A percentile compares a stretch with the other conserved stretches of the same genome.
Conservation (phyloP, 192 early-diverging fungal species). For the Coemansia sp. region DNA sequence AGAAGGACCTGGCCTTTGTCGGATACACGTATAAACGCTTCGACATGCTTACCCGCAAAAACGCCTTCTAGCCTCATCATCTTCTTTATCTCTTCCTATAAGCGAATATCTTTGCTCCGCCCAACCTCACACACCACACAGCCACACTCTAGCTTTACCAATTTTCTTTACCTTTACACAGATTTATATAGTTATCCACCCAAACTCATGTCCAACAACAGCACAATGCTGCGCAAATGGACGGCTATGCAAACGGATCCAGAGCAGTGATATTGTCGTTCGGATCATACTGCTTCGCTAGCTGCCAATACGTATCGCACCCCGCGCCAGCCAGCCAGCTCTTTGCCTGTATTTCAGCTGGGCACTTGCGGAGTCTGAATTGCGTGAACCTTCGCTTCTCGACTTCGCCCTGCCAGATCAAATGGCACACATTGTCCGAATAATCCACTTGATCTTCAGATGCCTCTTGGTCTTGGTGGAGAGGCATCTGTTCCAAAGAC, state of each 20-base stretch:
- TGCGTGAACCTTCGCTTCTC: slow-evolving; percentile 73
- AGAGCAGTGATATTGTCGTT: slow-evolving; percentile 23
- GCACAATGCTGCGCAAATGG: no score
- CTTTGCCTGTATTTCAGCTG: slow-evolving; percentile 72
- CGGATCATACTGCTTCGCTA: slow-evolving; percentile 58
- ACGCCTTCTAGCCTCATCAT: slow-evolving; percentile 54
- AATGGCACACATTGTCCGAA: slow-evolving; percentile 74
- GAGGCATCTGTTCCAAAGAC: no score
- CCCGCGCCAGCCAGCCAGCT: slow-evolving; percentile 70
- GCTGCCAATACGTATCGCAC: slow-evolving; percentile 88
- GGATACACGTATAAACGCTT: slow-evolving; percentile 98
- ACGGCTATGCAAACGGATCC: slow-evolving; percentile 24
- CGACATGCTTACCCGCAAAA: slow-evolving; percentile 74
- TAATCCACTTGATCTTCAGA: slow-evolving; percentile 19
- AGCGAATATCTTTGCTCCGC: no score
- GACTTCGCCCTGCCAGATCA: slow-evolving; percentile 94
- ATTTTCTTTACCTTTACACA: background rate
- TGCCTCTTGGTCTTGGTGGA: slow-evolving; percentile 27
- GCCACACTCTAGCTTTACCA: no score
- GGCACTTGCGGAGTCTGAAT: slow-evolving; percentile 70
- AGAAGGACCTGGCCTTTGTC: slow-evolving; percentile 96
- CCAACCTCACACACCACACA: background rate
- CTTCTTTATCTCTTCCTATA: background rate
- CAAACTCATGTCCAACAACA: background rate
- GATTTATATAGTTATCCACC: background rate